A percentile compares a stretch with the other conserved stretches of the same genome.
Evolutionary conservation across 179 eudicot genomes (phyloP).

Genomic region (Drosera spatulata): DNA sequence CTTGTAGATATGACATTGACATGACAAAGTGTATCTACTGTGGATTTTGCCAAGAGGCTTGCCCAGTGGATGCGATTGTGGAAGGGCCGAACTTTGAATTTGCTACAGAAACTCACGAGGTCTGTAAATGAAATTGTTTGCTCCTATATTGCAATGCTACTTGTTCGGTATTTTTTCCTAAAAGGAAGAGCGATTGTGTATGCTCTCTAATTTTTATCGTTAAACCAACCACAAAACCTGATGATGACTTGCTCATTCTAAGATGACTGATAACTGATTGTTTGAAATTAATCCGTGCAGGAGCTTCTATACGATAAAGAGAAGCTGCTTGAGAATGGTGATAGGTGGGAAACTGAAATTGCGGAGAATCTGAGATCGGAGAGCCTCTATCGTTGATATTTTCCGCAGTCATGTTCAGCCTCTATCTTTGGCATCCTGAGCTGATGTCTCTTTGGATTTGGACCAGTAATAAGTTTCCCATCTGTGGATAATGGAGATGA

Average conservation of each 20-base stretch:
- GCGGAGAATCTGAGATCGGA: slow-evolving; percentile 92
- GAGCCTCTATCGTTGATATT: slow-evolving; percentile 68
- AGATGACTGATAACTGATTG: background rate
- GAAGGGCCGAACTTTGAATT: slow-evolving; percentile 98
- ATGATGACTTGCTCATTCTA: background rate
- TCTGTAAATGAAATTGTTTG: slow-evolving; percentile 8
- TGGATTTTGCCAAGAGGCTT: slow-evolving; percentile 99
- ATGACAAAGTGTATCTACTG: slow-evolving; percentile 98
- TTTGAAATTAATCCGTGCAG: slow-evolving; percentile 19
- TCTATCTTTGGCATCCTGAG: background rate
- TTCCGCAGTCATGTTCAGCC: background rate
- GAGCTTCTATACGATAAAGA: slow-evolving; percentile 97
- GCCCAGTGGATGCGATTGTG: slow-evolving; percentile 98
- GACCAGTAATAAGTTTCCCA: no score
- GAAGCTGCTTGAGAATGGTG: slow-evolving; percentile 93
- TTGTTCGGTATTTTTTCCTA: no score
- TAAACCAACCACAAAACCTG: no score
- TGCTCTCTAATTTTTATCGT: no score
- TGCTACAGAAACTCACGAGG: slow-evolving; percentile 98
- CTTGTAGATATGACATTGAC: slow-evolving; percentile 77
- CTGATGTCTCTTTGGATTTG: no score
- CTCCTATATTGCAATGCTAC: no score
- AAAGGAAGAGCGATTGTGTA: no score
- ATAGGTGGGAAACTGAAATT: slow-evolving; percentile 95
- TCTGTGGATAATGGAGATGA: no score